Evolutionary conservation across 257 asterid genomes (phyloP).

Genomic region (Asclepias syriaca): DNA sequence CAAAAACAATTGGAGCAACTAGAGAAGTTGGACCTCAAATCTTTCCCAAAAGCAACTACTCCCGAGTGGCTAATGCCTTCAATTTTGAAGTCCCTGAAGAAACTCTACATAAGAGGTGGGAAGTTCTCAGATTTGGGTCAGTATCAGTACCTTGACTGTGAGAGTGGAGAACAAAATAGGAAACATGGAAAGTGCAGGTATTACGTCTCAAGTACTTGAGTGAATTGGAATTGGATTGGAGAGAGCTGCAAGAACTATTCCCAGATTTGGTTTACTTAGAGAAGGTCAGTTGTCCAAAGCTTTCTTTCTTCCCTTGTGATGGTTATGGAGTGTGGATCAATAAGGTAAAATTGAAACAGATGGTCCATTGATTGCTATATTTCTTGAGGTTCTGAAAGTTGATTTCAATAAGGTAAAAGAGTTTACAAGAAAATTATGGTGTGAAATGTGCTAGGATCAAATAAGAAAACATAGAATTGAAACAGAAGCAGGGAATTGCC

Average conservation of each 20-base stretch:
- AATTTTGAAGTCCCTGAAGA: constrained; percentile 22
- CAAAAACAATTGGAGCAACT: constrained; percentile 11
- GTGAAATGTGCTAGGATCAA: too few relatives aligned
- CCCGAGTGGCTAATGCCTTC: constrained; percentile 33
- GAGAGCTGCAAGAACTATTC: constrained; percentile 28
- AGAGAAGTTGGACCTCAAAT: constrained; percentile 47
- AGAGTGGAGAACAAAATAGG: not conserved
- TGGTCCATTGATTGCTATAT: too few relatives aligned
- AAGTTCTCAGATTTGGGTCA: constrained; percentile 36
- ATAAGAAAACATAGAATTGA: too few relatives aligned
- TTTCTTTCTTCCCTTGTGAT: constrained; percentile 41
- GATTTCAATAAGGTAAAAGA: too few relatives aligned
- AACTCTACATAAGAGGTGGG: constrained; percentile 51
- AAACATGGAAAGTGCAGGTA: constrained; percentile 31
- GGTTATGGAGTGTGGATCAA: constrained; percentile 44
- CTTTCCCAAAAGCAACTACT: constrained; percentile 24
- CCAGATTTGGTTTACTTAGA: constrained; percentile 39
- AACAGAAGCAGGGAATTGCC: too few relatives aligned
- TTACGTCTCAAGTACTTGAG: constrained; percentile 42
- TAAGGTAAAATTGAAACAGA: constrained; percentile 13
- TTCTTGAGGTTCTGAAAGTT: too few relatives aligned
- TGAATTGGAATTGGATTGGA: constrained; percentile 43
- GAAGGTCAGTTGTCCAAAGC: constrained; percentile 41
- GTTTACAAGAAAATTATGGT: too few relatives aligned
- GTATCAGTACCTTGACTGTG: constrained; percentile 17